These are phyloP conservation scores for Citrus trifoliata DNA, from an alignment of 345 rosid genomes.

Conservation along the genomic window DNA sequence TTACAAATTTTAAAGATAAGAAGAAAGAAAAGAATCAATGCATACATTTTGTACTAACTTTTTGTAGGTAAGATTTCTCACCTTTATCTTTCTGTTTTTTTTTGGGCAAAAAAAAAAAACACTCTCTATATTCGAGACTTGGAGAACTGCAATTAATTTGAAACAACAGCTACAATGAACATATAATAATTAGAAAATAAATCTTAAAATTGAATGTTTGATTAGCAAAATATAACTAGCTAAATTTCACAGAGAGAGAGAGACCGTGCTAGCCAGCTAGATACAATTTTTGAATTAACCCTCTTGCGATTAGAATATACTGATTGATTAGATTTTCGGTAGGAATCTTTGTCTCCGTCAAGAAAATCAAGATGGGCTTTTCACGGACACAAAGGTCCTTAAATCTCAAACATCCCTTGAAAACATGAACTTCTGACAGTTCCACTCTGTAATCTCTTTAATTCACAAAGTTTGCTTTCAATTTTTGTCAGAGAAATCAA, in stretches of 20 bases:
- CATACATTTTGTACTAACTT: no score
- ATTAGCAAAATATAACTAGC: background rate
- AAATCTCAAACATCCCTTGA: background rate
- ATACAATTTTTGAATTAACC: background rate
- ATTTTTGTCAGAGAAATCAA: background rate
- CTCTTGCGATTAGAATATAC: no score
- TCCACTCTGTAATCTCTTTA: slow-evolving; percentile 1
- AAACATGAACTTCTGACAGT: slow-evolving; percentile 2
- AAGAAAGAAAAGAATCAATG: no score
- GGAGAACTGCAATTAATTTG: no score
- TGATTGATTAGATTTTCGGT: background rate
- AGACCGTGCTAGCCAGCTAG: background rate
- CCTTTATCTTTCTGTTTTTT: no score
- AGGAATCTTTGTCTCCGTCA: slow-evolving; percentile 6
- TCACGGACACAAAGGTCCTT: background rate
- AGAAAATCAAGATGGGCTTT: background rate
- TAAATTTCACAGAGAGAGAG: background rate
- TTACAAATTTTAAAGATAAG: no score
- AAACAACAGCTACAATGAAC: no score
- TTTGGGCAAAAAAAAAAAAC: no score
- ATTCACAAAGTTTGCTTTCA: background rate
- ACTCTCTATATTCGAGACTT: no score
- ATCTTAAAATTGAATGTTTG: no score
- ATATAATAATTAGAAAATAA: no score
- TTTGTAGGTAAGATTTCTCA: no score